Base-by-base conservation (phyloP, 768 basidiomycete species). In the Pleurotus platypus region DNA sequence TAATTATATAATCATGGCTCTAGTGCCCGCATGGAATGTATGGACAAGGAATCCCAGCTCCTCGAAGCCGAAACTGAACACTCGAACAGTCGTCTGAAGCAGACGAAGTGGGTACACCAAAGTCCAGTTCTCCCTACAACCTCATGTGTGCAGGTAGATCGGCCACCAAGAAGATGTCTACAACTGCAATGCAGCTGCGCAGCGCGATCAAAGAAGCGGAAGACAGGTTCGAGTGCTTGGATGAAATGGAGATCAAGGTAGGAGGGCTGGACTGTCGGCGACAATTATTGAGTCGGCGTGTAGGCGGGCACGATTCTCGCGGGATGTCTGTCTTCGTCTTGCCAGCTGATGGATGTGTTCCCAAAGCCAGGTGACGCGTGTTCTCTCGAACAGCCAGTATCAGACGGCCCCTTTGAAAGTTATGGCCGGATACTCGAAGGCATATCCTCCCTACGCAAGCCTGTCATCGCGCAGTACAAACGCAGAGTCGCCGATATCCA, bases 41-140 rank as follows among this genome's bases (percentile, higher is more conserved):
- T 67, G 3, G 61, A 68, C 27, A 39, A 54, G 4, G 73, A 76
- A 54, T 64, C 67, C 9, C 58, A 57, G 20, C 59, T 68, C 0
- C 57, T 72, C 1, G 70, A 75, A 57, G 46, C 47, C 1, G 68
- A 72, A 43, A 59, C 66, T 1, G 59, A 57, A 16, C 54, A 60
- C 9, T 60, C 73, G 24, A 70, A 66, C 50, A 58, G 62, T 26
- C 70, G 73, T 18, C 56, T 70, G 4, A 61, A 61, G 9, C 62
- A 64, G n/a, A 66, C 65, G 5, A 73, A 68, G 74, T 75, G 40
- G 4, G 67, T 22, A 7, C 42, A 15, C 27, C 16, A 26, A 2
- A 8, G 26, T 12, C 26, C 3, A 22, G n/a, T 13, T 12, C 22
- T 15, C 27, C 24, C 53, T 35, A 30, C 38, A 51, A 47, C 37